Conservation (phyloP, 2,329 filamentous ascomycete species). For the Aureobasidium sp. region DNA sequence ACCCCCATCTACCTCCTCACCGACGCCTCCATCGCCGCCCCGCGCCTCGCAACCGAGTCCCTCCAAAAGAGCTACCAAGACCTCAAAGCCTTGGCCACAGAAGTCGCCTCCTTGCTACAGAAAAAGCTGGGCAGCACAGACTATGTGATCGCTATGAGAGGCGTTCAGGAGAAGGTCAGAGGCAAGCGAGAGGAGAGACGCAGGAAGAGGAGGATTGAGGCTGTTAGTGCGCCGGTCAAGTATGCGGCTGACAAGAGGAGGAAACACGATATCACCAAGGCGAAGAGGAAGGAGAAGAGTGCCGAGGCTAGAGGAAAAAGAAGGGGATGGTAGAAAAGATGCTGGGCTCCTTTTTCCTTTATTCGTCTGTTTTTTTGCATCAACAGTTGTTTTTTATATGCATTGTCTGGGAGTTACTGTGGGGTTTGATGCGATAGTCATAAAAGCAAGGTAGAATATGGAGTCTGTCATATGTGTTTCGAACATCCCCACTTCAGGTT, state of each 20-base stretch:
- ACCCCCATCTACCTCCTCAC: conserved; percentile 75
- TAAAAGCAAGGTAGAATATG: background rate
- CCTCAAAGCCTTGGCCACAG: conserved; percentile 64
- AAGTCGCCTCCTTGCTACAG: conserved; percentile 76
- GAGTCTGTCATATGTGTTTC: background rate
- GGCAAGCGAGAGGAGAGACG: conserved; percentile 66
- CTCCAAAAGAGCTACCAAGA: conserved; percentile 65
- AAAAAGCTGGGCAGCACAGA: conserved; percentile 73
- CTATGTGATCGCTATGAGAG: conserved; percentile 68
- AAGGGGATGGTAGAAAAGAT: conserved; percentile 54
- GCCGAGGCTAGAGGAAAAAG: conserved; percentile 64
- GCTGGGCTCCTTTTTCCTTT: background rate
- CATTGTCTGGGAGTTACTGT: background rate
- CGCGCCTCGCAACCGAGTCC: conserved; percentile 47
- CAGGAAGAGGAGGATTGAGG: conserved; percentile 83
- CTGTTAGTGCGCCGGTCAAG: conserved; percentile 72
- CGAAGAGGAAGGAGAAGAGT: conserved; percentile 71
- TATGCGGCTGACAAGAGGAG: conserved; percentile 72
- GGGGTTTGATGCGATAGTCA: background rate
- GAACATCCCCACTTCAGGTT: too few species aligned
- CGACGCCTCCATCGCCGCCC: conserved; percentile 61
- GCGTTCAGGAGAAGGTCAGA: conserved; percentile 66
- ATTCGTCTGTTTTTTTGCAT: background rate
- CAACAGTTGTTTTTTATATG: background rate
- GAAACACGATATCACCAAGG: conserved; percentile 78